phyloP scores from a whole-genome alignment of 2,329 filamentous ascomycete species.

The Fusarium udum region DNA sequence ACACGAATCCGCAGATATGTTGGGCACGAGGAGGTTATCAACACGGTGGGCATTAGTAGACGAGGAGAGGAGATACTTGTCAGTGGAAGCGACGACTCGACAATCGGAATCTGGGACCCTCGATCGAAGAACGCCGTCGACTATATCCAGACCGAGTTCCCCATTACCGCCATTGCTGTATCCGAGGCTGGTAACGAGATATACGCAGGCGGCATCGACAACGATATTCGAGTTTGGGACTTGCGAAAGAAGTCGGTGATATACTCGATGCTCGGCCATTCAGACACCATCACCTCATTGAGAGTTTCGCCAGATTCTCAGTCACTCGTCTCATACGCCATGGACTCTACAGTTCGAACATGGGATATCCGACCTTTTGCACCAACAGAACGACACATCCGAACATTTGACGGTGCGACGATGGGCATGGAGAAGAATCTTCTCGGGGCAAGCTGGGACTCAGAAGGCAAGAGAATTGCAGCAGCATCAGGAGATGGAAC shows the following conservation, averaged over 20 bases:
- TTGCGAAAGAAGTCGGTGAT: constrained; percentile 88
- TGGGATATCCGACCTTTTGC: constrained; percentile 98
- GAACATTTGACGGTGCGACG: constrained; percentile 91
- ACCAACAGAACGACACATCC: constrained; percentile 83
- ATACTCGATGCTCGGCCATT: constrained; percentile 89
- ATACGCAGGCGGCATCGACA: constrained; percentile 94
- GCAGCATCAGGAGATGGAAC: constrained; percentile 91
- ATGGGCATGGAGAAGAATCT: constrained; percentile 91
- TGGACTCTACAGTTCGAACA: constrained; percentile 92
- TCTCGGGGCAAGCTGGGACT: constrained; percentile 89
- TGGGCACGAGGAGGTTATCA: constrained; percentile 96
- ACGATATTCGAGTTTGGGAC: constrained; percentile 98
- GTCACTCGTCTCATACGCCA: constrained; percentile 87
- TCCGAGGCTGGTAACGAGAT: constrained; percentile 95
- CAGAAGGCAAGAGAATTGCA: constrained; percentile 84
- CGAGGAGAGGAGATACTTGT: constrained; percentile 90
- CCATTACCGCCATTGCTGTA: constrained; percentile 90
- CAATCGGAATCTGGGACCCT: constrained; percentile 95
- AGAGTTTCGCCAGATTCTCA: constrained; percentile 94
- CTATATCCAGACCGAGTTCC: constrained; percentile 90
- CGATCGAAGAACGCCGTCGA: constrained; percentile 88
- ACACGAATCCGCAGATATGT: constrained; percentile 89
- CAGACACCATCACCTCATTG: constrained; percentile 90
- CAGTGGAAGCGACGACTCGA: constrained; percentile 92
- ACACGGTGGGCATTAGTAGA: constrained; percentile 86